These are phyloP conservation scores for Beta macrorhiza DNA, from an alignment of 179 eudicot genomes.

Conservation along the genomic window DNA sequence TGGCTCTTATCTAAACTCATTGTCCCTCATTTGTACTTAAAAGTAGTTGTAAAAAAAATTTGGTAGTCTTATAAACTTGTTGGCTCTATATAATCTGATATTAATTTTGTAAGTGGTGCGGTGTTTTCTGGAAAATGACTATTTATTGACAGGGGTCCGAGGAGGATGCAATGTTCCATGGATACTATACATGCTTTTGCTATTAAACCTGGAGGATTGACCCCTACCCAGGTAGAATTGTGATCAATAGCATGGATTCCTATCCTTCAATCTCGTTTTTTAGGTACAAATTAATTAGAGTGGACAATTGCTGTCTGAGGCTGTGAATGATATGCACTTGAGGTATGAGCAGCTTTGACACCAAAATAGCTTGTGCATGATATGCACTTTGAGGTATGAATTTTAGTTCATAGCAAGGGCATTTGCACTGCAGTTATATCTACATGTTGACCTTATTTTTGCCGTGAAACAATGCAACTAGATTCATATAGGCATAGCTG, in stretches of 20 bases:
- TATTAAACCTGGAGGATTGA: constrained; percentile 65
- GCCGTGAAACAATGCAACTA: background rate
- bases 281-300: constrained; percentile 67
- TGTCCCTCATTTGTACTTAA: no score
- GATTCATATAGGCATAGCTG: background rate
- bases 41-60: no score
- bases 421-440: background rate
- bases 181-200: constrained; percentile 72
- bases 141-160: constrained; percentile 68
- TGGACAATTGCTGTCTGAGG: constrained; percentile 42
- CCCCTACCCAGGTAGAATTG: constrained; percentile 70
- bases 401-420: background rate
- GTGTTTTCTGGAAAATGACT: constrained; percentile 1
- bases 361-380: constrained; percentile 95
- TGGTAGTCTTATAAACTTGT: background rate
- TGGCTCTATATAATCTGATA: background rate
- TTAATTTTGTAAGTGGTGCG: background rate
- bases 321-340: constrained; percentile 33
- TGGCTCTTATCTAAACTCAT: background rate
- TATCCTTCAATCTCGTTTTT: constrained; percentile 72
- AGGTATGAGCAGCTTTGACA: constrained; percentile 93
- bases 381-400: constrained; percentile 35
- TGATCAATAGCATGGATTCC: constrained; percentile 42
- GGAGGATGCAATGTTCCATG: constrained; percentile 90
- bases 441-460: background rate